Conservation (phyloP, 2,329 filamentous ascomycete genomes). For the Fonsecaea nubica region DNA sequence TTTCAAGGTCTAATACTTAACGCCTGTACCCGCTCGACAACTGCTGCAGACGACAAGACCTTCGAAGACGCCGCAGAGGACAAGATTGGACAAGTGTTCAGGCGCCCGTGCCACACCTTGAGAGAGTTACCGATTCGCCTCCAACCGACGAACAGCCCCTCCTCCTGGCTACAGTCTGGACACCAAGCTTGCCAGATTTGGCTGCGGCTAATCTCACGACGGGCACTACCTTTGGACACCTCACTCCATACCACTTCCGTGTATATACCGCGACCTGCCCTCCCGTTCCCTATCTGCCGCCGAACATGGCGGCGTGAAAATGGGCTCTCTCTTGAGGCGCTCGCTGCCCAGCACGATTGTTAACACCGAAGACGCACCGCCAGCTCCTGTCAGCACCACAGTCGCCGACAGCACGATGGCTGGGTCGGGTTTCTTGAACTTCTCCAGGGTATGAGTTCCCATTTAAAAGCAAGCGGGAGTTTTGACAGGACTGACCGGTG, state of each 20-base stretch:
- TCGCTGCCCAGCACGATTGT: constrained; percentile 27
- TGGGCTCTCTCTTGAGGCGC: constrained; percentile 14
- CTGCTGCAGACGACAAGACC: background rate
- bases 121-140: background rate
- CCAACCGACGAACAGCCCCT: constrained; percentile 9
- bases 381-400: constrained; percentile 21
- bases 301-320: constrained; percentile 35
- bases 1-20: background rate
- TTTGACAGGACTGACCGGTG: constrained; percentile 5
- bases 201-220: constrained; percentile 25
- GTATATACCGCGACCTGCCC: constrained; percentile 19
- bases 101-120: background rate
- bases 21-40: background rate
- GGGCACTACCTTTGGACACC: constrained; percentile 2
- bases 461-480: background rate
- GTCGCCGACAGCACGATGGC: constrained; percentile 24
- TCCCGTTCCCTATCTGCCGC: constrained; percentile 14
- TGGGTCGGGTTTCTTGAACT: constrained; percentile 27
- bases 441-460: constrained; percentile 27
- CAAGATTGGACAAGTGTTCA: background rate
- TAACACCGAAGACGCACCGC: constrained; percentile 17
- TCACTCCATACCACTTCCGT: constrained; percentile 6
- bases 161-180: constrained; percentile 18
- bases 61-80: background rate
- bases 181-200: constrained; percentile 19